Base-by-base conservation (phyloP, 2,329 filamentous ascomycete genomes). In the Alternaria brassicae region DNA sequence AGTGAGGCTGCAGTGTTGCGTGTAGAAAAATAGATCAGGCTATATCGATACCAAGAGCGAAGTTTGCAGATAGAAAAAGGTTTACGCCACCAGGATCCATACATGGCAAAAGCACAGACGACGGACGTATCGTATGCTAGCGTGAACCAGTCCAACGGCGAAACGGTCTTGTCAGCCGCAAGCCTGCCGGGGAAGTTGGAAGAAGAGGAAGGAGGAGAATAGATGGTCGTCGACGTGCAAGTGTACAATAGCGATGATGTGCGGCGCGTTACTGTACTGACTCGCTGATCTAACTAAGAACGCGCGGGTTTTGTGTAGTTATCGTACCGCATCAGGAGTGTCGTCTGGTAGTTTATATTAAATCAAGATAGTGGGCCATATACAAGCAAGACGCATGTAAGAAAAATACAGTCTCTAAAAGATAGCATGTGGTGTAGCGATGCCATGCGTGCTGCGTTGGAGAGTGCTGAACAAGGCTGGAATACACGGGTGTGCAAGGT, bases 81-180 rank as follows among this genome's bases (percentile, higher is more conserved):
- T n/a, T 34, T 34, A 15, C 15, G 13, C 30, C 30, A 34, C 30
- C 30, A 34, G 13, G 15, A 34, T 34, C 13, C 30, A 7, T 34
- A 34, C 30, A n/a, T n/a, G 13, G 5, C 12, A 6, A 34, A 7
- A 34, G 30, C 30, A 13, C 30, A 34, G 3, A 15, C 3, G 5
- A 34, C 30, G n/a, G n/a, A n/a, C n/a, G n/a, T n/a, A n/a, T n/a
- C n/a, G 7, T 34, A 34, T 0, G 30, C 30, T 13, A 34, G 30
- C 13, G 30, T 34, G 13, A n/a, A 34, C 5, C 30, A 34, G 12
- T 34, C 30, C 30, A 34, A 34, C 2, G 30, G 30, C 1, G 30
- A 34, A 1, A 15, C 4, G 0, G 1, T 2, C 6, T 13, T 34
- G 30, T 0, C 3, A 6, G 30, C 13, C 1, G 0, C 5, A 1